A percentile compares a stretch with the other conserved stretches of the same genome.
Conservation (phyloP, 78 protist species). For the Capsaspora owczarzaki region DNA sequence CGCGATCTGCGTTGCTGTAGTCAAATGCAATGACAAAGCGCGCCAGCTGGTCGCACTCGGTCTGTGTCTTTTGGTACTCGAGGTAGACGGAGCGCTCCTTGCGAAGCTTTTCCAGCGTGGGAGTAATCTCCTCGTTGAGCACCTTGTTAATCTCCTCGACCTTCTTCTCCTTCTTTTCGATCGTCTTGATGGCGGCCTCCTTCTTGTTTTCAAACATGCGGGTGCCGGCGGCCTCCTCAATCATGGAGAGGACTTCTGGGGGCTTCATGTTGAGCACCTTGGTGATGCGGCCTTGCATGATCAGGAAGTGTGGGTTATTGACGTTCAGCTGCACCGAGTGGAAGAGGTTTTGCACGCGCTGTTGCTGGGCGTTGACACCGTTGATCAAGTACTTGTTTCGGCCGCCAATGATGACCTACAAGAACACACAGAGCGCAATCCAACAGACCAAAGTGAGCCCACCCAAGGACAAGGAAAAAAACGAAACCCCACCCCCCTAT, state of each 20-base stretch:
- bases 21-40: constrained; percentile 64
- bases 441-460: not conserved
- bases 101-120: constrained; percentile 79
- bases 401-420: constrained; percentile 87
- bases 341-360: constrained; percentile 86
- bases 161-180: constrained; percentile 87
- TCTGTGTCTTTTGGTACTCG: constrained; percentile 39
- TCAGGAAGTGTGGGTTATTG: constrained; percentile 98
- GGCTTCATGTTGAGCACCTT: constrained; percentile 98
- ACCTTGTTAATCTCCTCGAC: constrained; percentile 67
- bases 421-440: not conserved
- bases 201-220: constrained; percentile 92
- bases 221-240: constrained; percentile 99
- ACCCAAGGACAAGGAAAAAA: not conserved
- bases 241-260: constrained; percentile 86
- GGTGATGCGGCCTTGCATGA: constrained; percentile 99
- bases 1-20: constrained; percentile 10
- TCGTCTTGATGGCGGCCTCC: constrained; percentile 57
- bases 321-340: constrained; percentile 96
- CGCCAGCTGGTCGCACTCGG: constrained; percentile 55
- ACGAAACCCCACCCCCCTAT: not conserved
- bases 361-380: constrained; percentile 55
- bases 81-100: constrained; percentile 66
- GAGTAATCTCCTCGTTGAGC: constrained; percentile 85
- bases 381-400: constrained; percentile 89